Conservation (phyloP, 1,139 yeast species). For the Spencermartinsiella ligniputridi region DNA sequence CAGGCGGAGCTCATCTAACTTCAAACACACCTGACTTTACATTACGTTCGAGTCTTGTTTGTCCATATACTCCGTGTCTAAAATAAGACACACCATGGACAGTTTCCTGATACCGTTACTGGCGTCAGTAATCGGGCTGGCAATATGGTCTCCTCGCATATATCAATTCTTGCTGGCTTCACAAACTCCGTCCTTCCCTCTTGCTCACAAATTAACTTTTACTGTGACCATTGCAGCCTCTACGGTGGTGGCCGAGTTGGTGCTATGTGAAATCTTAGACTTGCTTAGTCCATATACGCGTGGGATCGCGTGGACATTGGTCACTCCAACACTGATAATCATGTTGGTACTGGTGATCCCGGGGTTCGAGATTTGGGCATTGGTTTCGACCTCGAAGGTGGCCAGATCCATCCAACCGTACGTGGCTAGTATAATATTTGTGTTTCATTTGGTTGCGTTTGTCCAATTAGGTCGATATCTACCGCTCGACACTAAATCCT, state of each 20-base stretch:
- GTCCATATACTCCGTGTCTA: too few species aligned
- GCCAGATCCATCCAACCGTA: slow-evolving; percentile 1
- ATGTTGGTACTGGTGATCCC: slow-evolving; percentile 36
- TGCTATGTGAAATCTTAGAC: slow-evolving; percentile 38
- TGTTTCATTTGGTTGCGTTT: slow-evolving; percentile 31
- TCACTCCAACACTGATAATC: slow-evolving; percentile 29
- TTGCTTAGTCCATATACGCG: slow-evolving; percentile 30
- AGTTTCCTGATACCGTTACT: slow-evolving; percentile 12
- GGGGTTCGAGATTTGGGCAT: slow-evolving; percentile 27
- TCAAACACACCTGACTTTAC: too few species aligned
- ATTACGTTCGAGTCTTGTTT: too few species aligned
- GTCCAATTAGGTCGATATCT: slow-evolving; percentile 31
- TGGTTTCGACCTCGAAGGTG: slow-evolving; percentile 3
- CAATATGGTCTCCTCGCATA: slow-evolving; percentile 14
- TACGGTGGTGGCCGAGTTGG: slow-evolving; percentile 33
- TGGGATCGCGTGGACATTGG: slow-evolving; percentile 32
- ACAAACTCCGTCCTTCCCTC: background rate
- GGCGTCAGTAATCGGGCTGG: slow-evolving; percentile 13
- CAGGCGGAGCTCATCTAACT: too few species aligned
- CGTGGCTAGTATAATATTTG: slow-evolving; percentile 17
- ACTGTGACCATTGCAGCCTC: slow-evolving; percentile 22
- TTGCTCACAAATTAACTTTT: background rate
- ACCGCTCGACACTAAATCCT: slow-evolving; percentile 24
- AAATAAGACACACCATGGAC: too few species aligned
- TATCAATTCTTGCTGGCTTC: background rate